Conservation (phyloP, 805 yeast species). For the Candida adriatica region DNA sequence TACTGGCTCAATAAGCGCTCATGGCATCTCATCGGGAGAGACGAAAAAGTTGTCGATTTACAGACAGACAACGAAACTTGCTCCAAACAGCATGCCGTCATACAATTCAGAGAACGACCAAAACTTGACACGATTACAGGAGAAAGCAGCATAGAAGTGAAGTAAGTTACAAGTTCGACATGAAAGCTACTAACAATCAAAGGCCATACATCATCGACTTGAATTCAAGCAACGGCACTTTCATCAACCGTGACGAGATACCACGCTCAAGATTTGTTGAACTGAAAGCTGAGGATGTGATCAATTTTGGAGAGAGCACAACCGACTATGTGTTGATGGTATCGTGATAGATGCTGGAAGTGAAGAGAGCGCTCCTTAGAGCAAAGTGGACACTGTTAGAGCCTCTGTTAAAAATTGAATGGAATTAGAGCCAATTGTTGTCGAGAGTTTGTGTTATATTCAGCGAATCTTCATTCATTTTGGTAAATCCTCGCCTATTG, state of each 20-base stretch:
- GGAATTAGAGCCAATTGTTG: no score
- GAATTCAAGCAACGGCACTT: slow-evolving; percentile 42
- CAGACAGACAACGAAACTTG: slow-evolving; percentile 29
- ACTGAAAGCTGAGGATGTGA: slow-evolving; percentile 32
- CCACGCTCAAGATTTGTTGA: slow-evolving; percentile 37
- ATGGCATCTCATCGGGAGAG: slow-evolving; percentile 32
- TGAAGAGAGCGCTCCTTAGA: no score
- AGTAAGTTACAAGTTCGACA: slow-evolving; percentile 7
- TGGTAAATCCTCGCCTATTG: no score
- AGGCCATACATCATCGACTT: slow-evolving; percentile 38
- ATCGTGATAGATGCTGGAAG: no score
- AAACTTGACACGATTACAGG: slow-evolving; percentile 1
- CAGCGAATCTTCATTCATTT: no score
- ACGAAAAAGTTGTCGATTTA: slow-evolving; percentile 30
- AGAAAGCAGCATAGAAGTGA: slow-evolving; percentile 1
- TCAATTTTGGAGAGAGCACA: slow-evolving; percentile 31
- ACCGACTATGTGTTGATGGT: slow-evolving; percentile 25
- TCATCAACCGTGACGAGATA: slow-evolving; percentile 32
- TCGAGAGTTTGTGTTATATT: no score
- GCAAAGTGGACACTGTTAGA: no score
- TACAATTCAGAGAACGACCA: slow-evolving; percentile 33
- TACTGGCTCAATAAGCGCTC: slow-evolving; percentile 23
- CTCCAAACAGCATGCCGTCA: slow-evolving; percentile 43
- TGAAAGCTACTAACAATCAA: background rate
- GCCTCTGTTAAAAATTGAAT: no score